A percentile compares a stretch with the other conserved stretches of the same genome.
Evolutionary conservation across 192 early-diverging fungal genomes (phyloP).

Genomic region (Cetraspora pellucida): DNA sequence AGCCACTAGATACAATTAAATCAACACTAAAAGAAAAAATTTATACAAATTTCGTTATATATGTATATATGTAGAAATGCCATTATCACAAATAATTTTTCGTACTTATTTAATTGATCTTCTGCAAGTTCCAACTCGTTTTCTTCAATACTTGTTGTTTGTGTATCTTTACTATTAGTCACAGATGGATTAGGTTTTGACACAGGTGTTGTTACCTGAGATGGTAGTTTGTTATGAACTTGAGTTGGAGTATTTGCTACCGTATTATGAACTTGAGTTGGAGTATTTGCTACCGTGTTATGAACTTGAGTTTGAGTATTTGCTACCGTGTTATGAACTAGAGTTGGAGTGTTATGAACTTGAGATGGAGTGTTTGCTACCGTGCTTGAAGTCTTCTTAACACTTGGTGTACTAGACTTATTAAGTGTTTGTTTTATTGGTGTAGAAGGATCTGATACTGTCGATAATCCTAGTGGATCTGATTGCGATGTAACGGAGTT

Average conservation of each 20-base stretch:
- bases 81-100: background rate
- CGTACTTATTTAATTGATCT: slow-evolving; percentile 60
- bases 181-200: background rate
- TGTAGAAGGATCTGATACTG: too few species aligned
- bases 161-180: background rate
- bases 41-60: slow-evolving; percentile 33
- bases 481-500: too few species aligned
- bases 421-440: too few species aligned
- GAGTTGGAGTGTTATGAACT: background rate
- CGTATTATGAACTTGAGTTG: too few species aligned
- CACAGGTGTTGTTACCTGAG: background rate
- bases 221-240: background rate
- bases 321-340: background rate
- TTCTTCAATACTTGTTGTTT: slow-evolving; percentile 33
- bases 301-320: too few species aligned
- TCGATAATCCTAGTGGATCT: too few species aligned
- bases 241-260: too few species aligned
- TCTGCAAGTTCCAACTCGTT: slow-evolving; percentile 53
- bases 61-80: slow-evolving; percentile 5
- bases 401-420: too few species aligned
- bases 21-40: slow-evolving; percentile 60
- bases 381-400: too few species aligned
- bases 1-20: slow-evolving; percentile 69
- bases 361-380: too few species aligned
- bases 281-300: too few species aligned